phyloP scores from a whole-genome alignment of 257 asterid species.

The Fraxinus cuspidata region DNA sequence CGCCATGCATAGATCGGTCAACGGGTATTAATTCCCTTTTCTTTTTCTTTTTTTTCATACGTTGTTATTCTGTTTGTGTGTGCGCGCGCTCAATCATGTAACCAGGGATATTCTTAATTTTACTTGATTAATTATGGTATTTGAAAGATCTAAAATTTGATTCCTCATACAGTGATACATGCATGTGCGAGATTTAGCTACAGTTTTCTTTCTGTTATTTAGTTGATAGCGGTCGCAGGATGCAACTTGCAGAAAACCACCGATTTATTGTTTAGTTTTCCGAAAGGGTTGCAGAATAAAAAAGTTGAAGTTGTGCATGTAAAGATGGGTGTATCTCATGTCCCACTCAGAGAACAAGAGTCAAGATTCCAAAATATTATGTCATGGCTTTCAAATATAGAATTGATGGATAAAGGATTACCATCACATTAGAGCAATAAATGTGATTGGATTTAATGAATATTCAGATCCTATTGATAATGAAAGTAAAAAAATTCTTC shows the following conservation, averaged over 20 bases:
- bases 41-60: not conserved
- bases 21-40: slow-evolving; percentile 50
- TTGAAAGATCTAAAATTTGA: slow-evolving; percentile 16
- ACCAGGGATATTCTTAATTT: not conserved
- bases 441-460: slow-evolving; percentile 11
- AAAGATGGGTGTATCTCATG: slow-evolving; percentile 1
- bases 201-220: slow-evolving; percentile 19
- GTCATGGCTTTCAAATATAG: not conserved
- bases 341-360: not conserved
- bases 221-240: not conserved
- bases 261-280: not conserved
- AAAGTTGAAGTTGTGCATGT: slow-evolving; percentile 5
- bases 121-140: slow-evolving; percentile 8
- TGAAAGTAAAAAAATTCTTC: not conserved
- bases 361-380: not conserved
- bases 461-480: slow-evolving; percentile 1
- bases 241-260: slow-evolving; percentile 6
- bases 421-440: not conserved
- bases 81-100: slow-evolving; percentile 5
- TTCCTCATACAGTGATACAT: slow-evolving; percentile 16
- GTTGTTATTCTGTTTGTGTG: not conserved
- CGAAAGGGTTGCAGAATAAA: not conserved
- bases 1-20: slow-evolving; percentile 70
- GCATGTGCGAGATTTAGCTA: not conserved
- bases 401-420: not conserved